These are phyloP conservation scores for Phytopythium sindhum DNA, from an alignment of 352 stramenopile genomes.

Conservation along the genomic window DNA sequence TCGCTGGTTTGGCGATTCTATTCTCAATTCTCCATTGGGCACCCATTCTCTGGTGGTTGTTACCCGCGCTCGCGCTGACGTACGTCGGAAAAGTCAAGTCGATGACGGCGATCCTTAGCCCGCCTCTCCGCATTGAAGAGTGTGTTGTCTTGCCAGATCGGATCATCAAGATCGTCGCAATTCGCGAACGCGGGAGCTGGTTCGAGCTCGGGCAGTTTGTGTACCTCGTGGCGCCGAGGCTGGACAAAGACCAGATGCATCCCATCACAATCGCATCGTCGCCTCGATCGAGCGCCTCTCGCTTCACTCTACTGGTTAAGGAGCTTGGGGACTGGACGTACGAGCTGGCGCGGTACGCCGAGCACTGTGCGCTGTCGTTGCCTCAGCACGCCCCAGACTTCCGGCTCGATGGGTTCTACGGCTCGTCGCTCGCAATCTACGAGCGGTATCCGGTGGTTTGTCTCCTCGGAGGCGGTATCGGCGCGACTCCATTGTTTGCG, in stretches of 20 bases:
- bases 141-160: conserved; percentile 2
- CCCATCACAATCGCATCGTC: conserved; percentile 26
- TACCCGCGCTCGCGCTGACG: conserved; percentile 12
- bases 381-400: conserved; percentile 3
- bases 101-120: conserved; percentile 7
- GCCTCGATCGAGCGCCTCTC: conserved; percentile 5
- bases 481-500: conserved; percentile 9
- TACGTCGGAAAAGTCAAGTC: conserved; percentile 13
- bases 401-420: conserved; percentile 22
- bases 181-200: not conserved
- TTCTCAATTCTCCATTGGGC: conserved; percentile 19
- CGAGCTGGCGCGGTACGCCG: conserved; percentile 8
- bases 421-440: conserved; percentile 8
- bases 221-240: conserved; percentile 14
- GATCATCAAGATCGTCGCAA: conserved; percentile 16
- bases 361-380: conserved; percentile 3
- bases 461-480: conserved; percentile 12
- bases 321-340: conserved; percentile 14
- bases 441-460: conserved; percentile 10
- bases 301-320: conserved; percentile 20
- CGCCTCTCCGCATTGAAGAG: conserved; percentile 5
- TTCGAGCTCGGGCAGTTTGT: conserved; percentile 18
- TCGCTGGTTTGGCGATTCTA: conserved; percentile 16
- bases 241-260: conserved; percentile 23
- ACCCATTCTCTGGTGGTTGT: conserved; percentile 14